Base-by-base conservation (phyloP, 2,329 filamentous ascomycete species). In the Tolypocladium tropicale region DNA sequence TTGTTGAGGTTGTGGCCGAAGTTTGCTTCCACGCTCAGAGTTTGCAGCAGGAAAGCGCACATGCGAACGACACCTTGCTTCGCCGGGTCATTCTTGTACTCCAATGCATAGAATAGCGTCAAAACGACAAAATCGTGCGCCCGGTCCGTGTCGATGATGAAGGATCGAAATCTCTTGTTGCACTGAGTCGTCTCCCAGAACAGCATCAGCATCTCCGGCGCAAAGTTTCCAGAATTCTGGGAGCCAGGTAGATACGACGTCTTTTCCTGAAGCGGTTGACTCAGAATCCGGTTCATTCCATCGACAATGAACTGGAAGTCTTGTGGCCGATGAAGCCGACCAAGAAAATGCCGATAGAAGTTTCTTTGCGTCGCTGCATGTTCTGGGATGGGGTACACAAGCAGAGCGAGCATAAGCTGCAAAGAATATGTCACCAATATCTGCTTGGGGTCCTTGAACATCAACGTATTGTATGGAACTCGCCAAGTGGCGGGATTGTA, bases 251-350 rank as follows among this genome's bases (percentile, higher is more conserved):
- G 82, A 69, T 96, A 96, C 1, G 92, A 93, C 12, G 83, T 82
- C 57, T 90, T 95, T 48, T 90, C 87, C 72, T 95, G 90, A 59
- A 96, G 84, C 28, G 93, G 93, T 63, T 96, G 93, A 63, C 95
- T 94, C 53, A 99, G 76, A 52, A 97, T 89, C 63, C 91, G 84
- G 0, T 87, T 92, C 86, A 96, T 95, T 52, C 92, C 92, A 67
- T 96, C 92, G 12, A 95, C 89, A 28, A 97, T 84, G 68, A 99
- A 99, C 69, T 99, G 94, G 66, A 99, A 97, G 69, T 99, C 94
- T 69, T 96, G 91, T 1, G 93, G 89, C 51, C 94, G 84, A 72
- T 97, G 94, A 50, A 99, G 73, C 39, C 93, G 84, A 33, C 94
- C 90, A 33, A 96, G 82, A 62, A 95, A 96, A 70, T 96, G 90